Percentiles rank a stretch among this genome's conserved stretches.
Evolutionary conservation across 2,329 filamentous ascomycete genomes (phyloP).

Genomic region (Pseudogymnoascus sp.): DNA sequence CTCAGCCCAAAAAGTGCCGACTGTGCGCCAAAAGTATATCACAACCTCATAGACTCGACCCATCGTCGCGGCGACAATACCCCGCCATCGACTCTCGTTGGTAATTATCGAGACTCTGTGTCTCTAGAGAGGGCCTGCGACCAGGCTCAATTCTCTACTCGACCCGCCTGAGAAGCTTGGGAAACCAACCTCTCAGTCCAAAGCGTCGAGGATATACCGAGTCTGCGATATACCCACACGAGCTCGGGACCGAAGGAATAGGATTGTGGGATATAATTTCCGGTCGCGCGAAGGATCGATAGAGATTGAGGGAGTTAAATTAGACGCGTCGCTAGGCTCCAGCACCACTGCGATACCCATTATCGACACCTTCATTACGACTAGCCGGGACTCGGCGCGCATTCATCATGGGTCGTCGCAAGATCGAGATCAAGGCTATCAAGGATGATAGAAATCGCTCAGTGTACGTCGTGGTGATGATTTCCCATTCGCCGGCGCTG

Average conservation of each 20-base stretch:
- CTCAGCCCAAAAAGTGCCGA: conserved; percentile 6
- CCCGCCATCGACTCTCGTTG: conserved; percentile 2
- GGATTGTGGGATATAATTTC: conserved; percentile 2
- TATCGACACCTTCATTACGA: not conserved
- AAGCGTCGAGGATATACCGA: conserved; percentile 3
- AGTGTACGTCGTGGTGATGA: conserved; percentile 59
- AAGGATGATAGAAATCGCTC: conserved; percentile 97
- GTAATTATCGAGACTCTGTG: conserved; percentile 2
- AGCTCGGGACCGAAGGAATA: not conserved
- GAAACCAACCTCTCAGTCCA: not conserved
- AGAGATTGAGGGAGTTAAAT: conserved; percentile 1
- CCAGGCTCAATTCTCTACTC: conserved; percentile 8
- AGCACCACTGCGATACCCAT: not conserved
- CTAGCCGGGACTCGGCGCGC: conserved; percentile 23
- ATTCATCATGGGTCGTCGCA: conserved; percentile 80
- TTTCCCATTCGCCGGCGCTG: conserved; percentile 2
- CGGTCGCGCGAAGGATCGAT: conserved; percentile 4
- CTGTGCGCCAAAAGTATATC: conserved; percentile 6
- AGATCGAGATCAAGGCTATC: conserved; percentile 99
- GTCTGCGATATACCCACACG: not conserved
- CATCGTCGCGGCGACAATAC: conserved; percentile 2
- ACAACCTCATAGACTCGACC: conserved; percentile 4
- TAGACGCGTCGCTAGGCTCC: conserved; percentile 1
- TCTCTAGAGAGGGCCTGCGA: conserved; percentile 1
- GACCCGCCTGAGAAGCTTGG: conserved; percentile 2